Base-by-base conservation (phyloP, 2,329 filamentous ascomycete genomes). In the Epichloe hybrida region DNA sequence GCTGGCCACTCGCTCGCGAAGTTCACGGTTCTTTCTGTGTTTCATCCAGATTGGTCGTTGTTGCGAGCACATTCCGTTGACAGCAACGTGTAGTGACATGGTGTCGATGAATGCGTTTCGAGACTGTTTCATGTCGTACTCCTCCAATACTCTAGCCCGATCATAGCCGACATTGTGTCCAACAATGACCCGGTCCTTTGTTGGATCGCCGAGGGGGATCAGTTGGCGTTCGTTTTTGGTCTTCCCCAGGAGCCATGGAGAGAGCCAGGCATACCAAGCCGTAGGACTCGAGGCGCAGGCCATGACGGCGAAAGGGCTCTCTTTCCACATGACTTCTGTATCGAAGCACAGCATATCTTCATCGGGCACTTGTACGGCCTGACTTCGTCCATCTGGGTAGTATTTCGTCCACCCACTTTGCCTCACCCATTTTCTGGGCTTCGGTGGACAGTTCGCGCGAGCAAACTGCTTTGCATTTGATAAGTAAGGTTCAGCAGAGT, bases 11-110 rank as follows among this genome's bases (percentile, higher is more conserved):
- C 84, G 86, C 54, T 96, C 90, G 47, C 88, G 76, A 44, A 91
- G 61, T 62, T 97, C 91, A 52, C 84, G 78, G 56, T 84, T 88
- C 70, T 98, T 98, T 64, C 88, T 86, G 66, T 95, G 88, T 65
- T 88, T 94, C 83, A 96, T 89, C 93, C 93, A 98, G 0, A 88
- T 95, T 8, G 94, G 93, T 47, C 93, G 80, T 66, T 98, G 93
- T 57, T 86, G 84, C 21, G 93, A 97, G 67, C 93, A 98, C 93
- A 98, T 98, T 55, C 93, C 93, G 63, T 98, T 98, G 23, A 95
- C 91, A 2, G 94, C 94, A 7, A 95, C 91, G 64, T 98, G 93
- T 20, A 98, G 72, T 2, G 91, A 97, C 93, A 98, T 98, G 34
- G 93, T 98, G 64, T 98, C 93, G 48, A 98, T 69, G 63, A 95